Base-by-base conservation (phyloP, 73 alveolate species). In the Paramecium bursaria region DNA sequence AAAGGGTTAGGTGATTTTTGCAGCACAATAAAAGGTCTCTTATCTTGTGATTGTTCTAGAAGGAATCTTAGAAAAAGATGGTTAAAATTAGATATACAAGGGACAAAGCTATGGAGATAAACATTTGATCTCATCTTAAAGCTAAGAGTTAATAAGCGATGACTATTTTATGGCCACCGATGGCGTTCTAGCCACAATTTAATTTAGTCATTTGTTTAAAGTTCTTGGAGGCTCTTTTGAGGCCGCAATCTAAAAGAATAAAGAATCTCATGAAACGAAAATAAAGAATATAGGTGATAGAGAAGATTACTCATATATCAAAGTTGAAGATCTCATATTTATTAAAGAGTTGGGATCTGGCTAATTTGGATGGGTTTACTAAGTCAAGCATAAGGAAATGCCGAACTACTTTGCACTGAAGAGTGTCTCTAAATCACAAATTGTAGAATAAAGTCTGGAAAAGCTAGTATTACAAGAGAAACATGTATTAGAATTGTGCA, bases 311-410 rank as follows among this genome's bases (percentile, higher is more conserved):
- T 75, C 85, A 50, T 61, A 87, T 30, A 74, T 77, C 4, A 54
- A 39, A 9, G 30, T 76, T 0, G 88, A 76, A 39, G 93, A 91
- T 51, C 82, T 91, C 60, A 29, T 87, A 21, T 91, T 50, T 49
- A 61, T 61, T 50, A 76, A 79, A 46, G 73, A 73, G 74, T 60
- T 91, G 74, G 92, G 92, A 3, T 46, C 75, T 2, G 93, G 93
- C 4, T 44, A 90, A 74, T 91, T 75, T 74, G 92, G 92, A 21
- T 48, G 49, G 17, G 92, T 87, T 10, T 91, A 88, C 55, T 79
- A 87, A 85, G 95, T 91, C 26, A 91, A 85, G 80, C 85, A 74
- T 87, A 91, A 79, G 74, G 57, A 73, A 86, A 86, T 53, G 55
- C 15, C 55, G 50, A 47, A 35, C 52, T 79, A 27, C 42, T 86